Evolutionary conservation across 106 monocot species (phyloP), one percentile per base, ranked within the genome.

Genomic region (Allium sativum): DNA sequence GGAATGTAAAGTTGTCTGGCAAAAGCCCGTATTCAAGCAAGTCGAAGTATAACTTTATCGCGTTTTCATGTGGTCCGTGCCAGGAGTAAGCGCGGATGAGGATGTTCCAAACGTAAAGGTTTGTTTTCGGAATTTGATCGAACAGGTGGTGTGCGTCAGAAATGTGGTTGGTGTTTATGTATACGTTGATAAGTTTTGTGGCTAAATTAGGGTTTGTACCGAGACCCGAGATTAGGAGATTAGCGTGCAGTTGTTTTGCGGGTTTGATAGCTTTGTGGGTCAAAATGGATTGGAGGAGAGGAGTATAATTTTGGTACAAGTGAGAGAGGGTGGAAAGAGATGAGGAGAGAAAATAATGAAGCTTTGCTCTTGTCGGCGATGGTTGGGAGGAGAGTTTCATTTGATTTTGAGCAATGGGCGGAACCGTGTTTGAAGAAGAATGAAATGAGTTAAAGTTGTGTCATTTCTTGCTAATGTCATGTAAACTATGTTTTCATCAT

Each of bases 1-100:
- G 89, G 73, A 83, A 81, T 7, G 94, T 94, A 78, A 81, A 90
- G 55, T 83, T 86, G 46, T 94, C 86, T 3, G 93, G 88, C 18
- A 15, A 12, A 18, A 89, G 48, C 1, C 82, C 80, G 52, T 45
- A 18, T 8, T 68, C 67, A n/a, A 85, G 61, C 77, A 93, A 77
- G 6, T 50, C 61, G 44, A 52, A 9, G 59, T 78, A 94, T 12
- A 89, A 68, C 9, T 50, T 41, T 21, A 93, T 16, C 7, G 89
- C 64, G 18, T 54, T 46, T 31, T 64, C 43, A n/a, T 64, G 50
- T n/a, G 72, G 72, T 12, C 72, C 64, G 56, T 44, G 18, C 72
- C 72, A 72, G 10, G 72, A 61, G 42, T 72, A 72, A 19, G 71
- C 89, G 6, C 89, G 80, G 52, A 86, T 89, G 68, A 94, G 79